These are phyloP conservation scores for Coriolopsis trogii DNA, from an alignment of 1,284 basidiomycete species.

Conservation along the genomic window DNA sequence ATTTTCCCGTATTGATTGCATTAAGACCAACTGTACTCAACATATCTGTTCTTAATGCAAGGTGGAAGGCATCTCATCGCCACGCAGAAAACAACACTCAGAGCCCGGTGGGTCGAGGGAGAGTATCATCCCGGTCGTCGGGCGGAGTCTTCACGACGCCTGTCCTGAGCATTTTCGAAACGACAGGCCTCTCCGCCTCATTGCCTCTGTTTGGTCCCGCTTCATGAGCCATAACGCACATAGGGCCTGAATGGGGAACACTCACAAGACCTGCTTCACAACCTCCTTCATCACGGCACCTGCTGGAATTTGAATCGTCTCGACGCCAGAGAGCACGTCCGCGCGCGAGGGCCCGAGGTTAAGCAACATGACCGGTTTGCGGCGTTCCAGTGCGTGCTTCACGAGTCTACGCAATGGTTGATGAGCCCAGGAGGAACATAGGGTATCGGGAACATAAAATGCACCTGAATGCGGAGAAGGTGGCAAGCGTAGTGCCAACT, in stretches of 20 bases:
- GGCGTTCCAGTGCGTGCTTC: constrained; percentile 74
- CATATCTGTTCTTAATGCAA: too few relatives aligned
- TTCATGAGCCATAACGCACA: not conserved
- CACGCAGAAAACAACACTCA: not conserved
- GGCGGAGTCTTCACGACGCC: constrained; percentile 56
- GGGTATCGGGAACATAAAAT: not conserved
- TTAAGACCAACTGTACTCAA: too few relatives aligned
- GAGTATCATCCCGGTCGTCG: constrained; percentile 40
- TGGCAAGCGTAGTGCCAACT: constrained; percentile 88
- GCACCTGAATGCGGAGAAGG: constrained; percentile 88
- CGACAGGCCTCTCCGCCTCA: constrained; percentile 35
- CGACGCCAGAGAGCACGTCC: constrained; percentile 70
- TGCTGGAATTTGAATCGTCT: constrained; percentile 77
- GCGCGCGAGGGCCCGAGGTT: constrained; percentile 88
- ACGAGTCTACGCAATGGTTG: constrained; percentile 56
- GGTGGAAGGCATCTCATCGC: too few relatives aligned
- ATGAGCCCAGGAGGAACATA: not conserved
- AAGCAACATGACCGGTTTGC: constrained; percentile 79
- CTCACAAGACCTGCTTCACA: constrained; percentile 59
- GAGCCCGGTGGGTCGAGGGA: constrained; percentile 20
- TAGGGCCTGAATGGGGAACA: constrained; percentile 10
- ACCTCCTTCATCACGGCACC: constrained; percentile 71
- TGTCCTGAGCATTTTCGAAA: constrained; percentile 53
- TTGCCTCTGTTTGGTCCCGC: constrained; percentile 40
- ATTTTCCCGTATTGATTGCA: too few relatives aligned